Evolutionary conservation across 345 rosid species (phyloP).

Genomic region (Hibiscus syriacus): DNA sequence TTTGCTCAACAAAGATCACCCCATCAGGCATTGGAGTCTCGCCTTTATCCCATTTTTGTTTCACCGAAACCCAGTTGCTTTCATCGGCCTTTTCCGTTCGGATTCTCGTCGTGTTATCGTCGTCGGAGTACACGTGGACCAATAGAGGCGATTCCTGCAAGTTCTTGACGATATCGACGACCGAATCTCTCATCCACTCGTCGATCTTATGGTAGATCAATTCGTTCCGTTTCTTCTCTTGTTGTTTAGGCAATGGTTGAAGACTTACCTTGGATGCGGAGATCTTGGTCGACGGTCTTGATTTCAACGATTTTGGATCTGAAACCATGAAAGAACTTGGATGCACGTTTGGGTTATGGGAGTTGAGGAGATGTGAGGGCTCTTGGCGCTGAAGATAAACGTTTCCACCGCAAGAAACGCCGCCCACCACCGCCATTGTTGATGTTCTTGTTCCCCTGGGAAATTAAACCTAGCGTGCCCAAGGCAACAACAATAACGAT

Average conservation of each 20-base stretch:
- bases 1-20: slow-evolving; percentile 60
- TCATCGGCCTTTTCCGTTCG: slow-evolving; percentile 38
- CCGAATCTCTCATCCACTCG: slow-evolving; percentile 67
- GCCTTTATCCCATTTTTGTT: slow-evolving; percentile 36
- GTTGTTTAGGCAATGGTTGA: background rate
- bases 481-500: background rate
- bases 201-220: slow-evolving; percentile 41
- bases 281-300: slow-evolving; percentile 11
- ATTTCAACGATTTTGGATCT: background rate
- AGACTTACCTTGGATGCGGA: slow-evolving; percentile 2
- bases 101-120: slow-evolving; percentile 18
- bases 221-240: slow-evolving; percentile 4
- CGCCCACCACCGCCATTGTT: slow-evolving; percentile 29
- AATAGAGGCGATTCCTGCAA: slow-evolving; percentile 54
- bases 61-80: slow-evolving; percentile 40
- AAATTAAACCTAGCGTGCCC: background rate
- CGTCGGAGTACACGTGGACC: slow-evolving; percentile 48
- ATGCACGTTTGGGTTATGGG: background rate
- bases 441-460: background rate
- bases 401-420: slow-evolving; percentile 18
- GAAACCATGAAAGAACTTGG: background rate
- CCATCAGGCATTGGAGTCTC: slow-evolving; percentile 61
- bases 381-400: slow-evolving; percentile 10
- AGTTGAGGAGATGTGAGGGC: background rate
- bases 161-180: slow-evolving; percentile 64